Evolutionary conservation across 2,329 filamentous ascomycete genomes (phyloP), one percentile per base, ranked within the genome.

Genomic region (Trichoderma semiorbis): DNA sequence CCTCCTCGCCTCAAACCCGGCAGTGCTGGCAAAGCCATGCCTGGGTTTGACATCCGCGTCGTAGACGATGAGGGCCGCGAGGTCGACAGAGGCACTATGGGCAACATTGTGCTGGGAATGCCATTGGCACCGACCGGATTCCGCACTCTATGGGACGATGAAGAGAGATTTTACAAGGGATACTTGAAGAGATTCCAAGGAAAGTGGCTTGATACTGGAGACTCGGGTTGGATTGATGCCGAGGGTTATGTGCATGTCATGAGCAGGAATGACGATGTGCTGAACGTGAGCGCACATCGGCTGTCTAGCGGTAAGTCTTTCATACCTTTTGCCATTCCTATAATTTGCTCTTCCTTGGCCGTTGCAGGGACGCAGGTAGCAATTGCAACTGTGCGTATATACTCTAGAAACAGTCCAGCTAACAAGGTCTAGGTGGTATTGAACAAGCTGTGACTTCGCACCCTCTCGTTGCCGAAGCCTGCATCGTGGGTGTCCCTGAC

Each of bases 221-320:
- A 98, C 79, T 92, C 94, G 0, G 95, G 95, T 0, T 90, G 94
- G 85, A 90, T 98, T 71, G 95, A 98, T 78, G 80, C 87, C 16
- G 91, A 95, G 53, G 89, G 89, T 5, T 90, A 90, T 76, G 85
- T 91, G 53, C 86, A 88, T 74, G 88, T 91, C 75, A 90, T 91
- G 89, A 87, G 87, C 53, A 83, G 89, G 53, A 86, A 84, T 36
- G 95, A 98, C 82, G 95, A 98, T 80, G 92, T 98, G 72, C 94
- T 98, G 78, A 98, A 98, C 78, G 95, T 97, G n/a, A 95, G 94
- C 53, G 94, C 95, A 6, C 95, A 98, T 83, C 89, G 95, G 16
- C 91, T 98, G 73, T 95, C 92, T 74, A 97, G 94, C 12, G 93
- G 92, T 92, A 84, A 76, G 86, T 80, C 3, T 11, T 50, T n/a